phyloP scores from a whole-genome alignment of 2,329 filamentous ascomycete species.

The Diaporthe capsici region DNA sequence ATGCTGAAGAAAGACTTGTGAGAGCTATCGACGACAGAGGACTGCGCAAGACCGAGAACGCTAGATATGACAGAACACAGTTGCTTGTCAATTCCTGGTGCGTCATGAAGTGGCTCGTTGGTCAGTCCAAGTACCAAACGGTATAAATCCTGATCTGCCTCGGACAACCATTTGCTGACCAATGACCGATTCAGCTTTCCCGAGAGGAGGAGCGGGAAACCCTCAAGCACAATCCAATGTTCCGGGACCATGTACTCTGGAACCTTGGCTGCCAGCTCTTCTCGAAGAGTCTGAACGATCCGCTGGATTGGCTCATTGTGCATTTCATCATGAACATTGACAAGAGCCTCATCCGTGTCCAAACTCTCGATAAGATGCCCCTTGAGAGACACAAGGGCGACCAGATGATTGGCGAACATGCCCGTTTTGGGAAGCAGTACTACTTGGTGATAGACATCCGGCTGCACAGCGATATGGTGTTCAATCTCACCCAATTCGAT shows the following conservation, averaged over 20 bases:
- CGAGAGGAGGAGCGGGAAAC: not conserved
- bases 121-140: not conserved
- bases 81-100: not conserved
- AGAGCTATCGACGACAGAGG: not conserved
- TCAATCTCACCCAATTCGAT: not conserved
- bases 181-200: not conserved
- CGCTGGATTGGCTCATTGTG: not conserved
- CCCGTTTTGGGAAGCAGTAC: not conserved
- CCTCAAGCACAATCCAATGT: not conserved
- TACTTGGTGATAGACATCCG: not conserved
- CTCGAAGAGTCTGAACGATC: not conserved
- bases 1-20: not conserved
- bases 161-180: not conserved
- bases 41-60: not conserved
- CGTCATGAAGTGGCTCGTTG: not conserved
- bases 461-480: not conserved
- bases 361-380: not conserved
- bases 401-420: not conserved
- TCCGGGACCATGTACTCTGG: not conserved
- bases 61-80: not conserved
- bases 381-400: not conserved
- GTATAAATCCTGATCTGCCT: not conserved
- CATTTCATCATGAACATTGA: not conserved
- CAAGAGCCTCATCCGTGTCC: not conserved
- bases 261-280: not conserved